Evolutionary conservation across 1,284 basidiomycete genomes (phyloP).

Genomic region (Leccinum griseonigrum): DNA sequence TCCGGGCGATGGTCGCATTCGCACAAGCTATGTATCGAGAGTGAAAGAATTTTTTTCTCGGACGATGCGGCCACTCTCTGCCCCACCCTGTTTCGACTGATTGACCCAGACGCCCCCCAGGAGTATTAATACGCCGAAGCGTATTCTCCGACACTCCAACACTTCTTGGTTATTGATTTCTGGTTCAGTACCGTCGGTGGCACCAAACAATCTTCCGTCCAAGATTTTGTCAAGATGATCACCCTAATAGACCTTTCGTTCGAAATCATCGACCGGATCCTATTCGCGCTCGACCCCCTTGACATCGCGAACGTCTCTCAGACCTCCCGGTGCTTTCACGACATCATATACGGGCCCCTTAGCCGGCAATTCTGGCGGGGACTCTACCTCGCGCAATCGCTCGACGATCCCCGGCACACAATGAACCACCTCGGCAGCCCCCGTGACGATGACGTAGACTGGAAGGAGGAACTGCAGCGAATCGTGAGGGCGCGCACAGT

Average conservation of each 20-base stretch:
- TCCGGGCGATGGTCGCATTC: constrained; percentile 3
- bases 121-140: constrained; percentile 6
- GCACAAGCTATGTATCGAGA: neutral
- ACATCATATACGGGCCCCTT: constrained; percentile 44
- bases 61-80: constrained; percentile 14
- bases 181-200: neutral
- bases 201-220: neutral
- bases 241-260: constrained; percentile 42
- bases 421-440: constrained; percentile 41
- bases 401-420: constrained; percentile 58
- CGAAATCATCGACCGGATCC: constrained; percentile 55
- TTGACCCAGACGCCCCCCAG: neutral
- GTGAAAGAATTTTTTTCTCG: constrained; percentile 31
- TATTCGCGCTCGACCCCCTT: constrained; percentile 52
- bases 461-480: constrained; percentile 50
- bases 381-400: constrained; percentile 54
- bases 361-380: constrained; percentile 57
- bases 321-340: constrained; percentile 43
- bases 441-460: constrained; percentile 40
- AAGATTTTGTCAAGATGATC: constrained; percentile 4
- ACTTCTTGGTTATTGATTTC: neutral
- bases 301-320: constrained; percentile 51
- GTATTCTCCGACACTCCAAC: neutral
- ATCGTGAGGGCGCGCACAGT: constrained; percentile 50
- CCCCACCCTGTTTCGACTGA: constrained; percentile 23